These are phyloP conservation scores for Ocimum tenuiflorum DNA, from an alignment of 257 asterid species.

Conservation along the genomic window DNA sequence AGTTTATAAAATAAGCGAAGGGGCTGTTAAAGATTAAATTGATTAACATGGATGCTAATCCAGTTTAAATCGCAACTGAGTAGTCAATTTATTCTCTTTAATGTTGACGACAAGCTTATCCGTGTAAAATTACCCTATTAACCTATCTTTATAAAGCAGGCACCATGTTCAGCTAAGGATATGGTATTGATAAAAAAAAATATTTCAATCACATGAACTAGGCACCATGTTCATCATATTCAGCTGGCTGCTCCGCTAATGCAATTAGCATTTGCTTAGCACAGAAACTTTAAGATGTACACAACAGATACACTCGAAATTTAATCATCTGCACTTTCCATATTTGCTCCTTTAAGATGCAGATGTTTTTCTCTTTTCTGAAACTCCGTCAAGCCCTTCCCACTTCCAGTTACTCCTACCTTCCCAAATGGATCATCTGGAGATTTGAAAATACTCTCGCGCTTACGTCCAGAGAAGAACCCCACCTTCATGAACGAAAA, in stretches of 20 bases:
- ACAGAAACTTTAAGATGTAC: constrained; percentile 10
- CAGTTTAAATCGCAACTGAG: too few relatives aligned
- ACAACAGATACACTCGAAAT: not conserved
- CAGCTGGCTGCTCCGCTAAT: constrained; percentile 11
- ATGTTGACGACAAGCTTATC: too few relatives aligned
- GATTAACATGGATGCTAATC: too few relatives aligned
- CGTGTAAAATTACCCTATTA: too few relatives aligned
- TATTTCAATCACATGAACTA: not conserved
- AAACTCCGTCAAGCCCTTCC: constrained; percentile 89
- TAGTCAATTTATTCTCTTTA: too few relatives aligned
- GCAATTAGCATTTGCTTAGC: constrained; percentile 9
- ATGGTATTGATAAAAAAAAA: too few relatives aligned
- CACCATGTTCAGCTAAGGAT: not conserved
- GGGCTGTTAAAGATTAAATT: too few relatives aligned
- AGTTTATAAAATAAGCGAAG: too few relatives aligned
- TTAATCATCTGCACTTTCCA: constrained; percentile 48
- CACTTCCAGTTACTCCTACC: constrained; percentile 97
- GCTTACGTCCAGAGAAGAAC: constrained; percentile 90
- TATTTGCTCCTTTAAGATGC: constrained; percentile 81
- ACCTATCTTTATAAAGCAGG: not conserved
- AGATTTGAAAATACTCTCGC: constrained; percentile 93
- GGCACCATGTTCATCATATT: not conserved
- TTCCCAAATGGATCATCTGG: constrained; percentile 91
- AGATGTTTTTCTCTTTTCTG: constrained; percentile 93
- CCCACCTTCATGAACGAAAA: constrained; percentile 50